Evolutionary conservation across 1,284 basidiomycete species (phyloP), one percentile per base, ranked within the genome.

Genomic region (Papiliotrema terrestris): DNA sequence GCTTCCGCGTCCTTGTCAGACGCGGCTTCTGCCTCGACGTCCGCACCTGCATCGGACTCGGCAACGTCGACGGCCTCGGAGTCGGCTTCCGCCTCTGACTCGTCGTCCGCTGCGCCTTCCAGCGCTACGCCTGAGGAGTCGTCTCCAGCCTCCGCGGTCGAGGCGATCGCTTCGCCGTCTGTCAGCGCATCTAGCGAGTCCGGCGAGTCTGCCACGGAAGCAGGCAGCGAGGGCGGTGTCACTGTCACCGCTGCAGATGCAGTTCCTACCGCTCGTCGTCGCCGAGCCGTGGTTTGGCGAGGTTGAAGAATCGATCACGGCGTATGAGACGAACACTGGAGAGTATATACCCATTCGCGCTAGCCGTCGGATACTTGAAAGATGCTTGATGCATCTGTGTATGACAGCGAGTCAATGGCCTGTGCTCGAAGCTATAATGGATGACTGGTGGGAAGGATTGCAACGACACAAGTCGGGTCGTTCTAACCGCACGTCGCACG

Each of bases 401-500:
- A 26, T 14, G 36, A 11, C 47, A 51, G n/a, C n/a, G n/a, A n/a
- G n/a, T n/a, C n/a, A n/a, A n/a, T n/a, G n/a, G n/a, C n/a, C n/a
- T n/a, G n/a, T n/a, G n/a, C n/a, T n/a, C n/a, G n/a, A n/a, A n/a
- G n/a, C n/a, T n/a, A n/a, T n/a, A n/a, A n/a, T n/a, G n/a, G n/a
- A n/a, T n/a, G n/a, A n/a, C n/a, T n/a, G n/a, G n/a, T n/a, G n/a
- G n/a, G n/a, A n/a, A n/a, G n/a, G n/a, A n/a, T n/a, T n/a, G n/a
- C n/a, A n/a, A n/a, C n/a, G n/a, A n/a, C n/a, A n/a, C n/a, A n/a
- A n/a, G n/a, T n/a, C n/a, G n/a, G n/a, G n/a, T n/a, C n/a, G 23
- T 6, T n/a, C 62, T 55, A 74, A 39, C 72, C 72, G 42, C 72
- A 74, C 3, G 69, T 66, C 0, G 70, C 59, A 29, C 71, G 60